Base-by-base conservation (phyloP, 495 filamentous ascomycete genomes). In the Penicillium coffeae region DNA sequence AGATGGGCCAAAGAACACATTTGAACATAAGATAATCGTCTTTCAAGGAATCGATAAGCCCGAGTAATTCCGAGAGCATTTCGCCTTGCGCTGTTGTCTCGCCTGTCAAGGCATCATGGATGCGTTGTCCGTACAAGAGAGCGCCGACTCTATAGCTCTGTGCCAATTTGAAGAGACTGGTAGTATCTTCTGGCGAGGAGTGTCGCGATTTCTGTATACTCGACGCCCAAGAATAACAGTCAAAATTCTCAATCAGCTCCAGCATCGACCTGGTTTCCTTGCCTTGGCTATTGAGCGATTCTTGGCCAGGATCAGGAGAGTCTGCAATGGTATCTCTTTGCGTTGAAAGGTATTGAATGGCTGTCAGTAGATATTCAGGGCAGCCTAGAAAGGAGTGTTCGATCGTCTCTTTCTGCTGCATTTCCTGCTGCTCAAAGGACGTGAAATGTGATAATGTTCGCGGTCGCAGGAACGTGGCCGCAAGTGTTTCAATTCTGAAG, bases 1-100 rank as follows among this genome's bases (percentile, higher is more conserved):
- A 80, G 1, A 80, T 76, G 0, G 80, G 77, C 80, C 79, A 83
- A 0, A 79, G 66, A 0, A 76, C 73, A 14, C 73, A 81, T 42
- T 83, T 84, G 55, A 81, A 73, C 13, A 77, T 51, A 0, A 66
- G 54, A 3, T 70, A 63, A 3, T 78, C 62, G 14, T 70, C 57
- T n/a, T 70, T 65, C 22, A 84, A 56, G 14, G 52, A 60, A 9
- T 68, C 61, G 18, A 82, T 63, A 37, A 75, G 51, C 0, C 60
- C 47, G 0, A 79, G 49, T 3, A 80, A 64, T 18, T 80, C 74
- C 0, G 48, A 51, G 3, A 74, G 59, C 9, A 77, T 55, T 5
- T 65, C 65, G 12, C 71, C 65, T 16, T 62, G 55, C 2, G 22
- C 12, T 1, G 58, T 60, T 1, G 27, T 21, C 1, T 45, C 40